Evolutionary conservation across 352 stramenopile genomes (phyloP).

Genomic region (Albugo laibachii): DNA sequence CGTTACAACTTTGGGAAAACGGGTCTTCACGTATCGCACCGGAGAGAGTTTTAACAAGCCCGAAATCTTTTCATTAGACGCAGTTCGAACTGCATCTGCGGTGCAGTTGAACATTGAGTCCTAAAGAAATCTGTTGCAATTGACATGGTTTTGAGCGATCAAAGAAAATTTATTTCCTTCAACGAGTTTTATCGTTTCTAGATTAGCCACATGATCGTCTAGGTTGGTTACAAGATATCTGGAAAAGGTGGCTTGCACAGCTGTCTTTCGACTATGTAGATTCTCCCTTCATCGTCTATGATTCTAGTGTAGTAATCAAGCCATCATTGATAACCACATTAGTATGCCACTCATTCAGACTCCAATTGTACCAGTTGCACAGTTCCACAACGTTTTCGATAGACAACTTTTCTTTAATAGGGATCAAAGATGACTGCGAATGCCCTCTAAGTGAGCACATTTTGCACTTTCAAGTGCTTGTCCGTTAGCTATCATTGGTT

Average conservation of each 20-base stretch:
- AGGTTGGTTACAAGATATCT: conserved; percentile 13
- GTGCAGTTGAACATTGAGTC: conserved; percentile 20
- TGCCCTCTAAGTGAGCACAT: background rate
- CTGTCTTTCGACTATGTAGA: too few relatives aligned
- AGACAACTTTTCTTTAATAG: conserved; percentile 63
- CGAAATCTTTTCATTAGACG: conserved; percentile 27
- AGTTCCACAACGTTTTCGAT: conserved; percentile 29
- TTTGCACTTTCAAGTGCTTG: background rate
- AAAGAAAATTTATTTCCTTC: conserved; percentile 28
- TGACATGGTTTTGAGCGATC: conserved; percentile 22
- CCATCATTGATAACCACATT: background rate
- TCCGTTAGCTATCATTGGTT: conserved; percentile 7
- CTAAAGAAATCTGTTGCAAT: conserved; percentile 21
- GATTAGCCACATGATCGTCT: conserved; percentile 22
- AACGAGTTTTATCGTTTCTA: conserved; percentile 21
- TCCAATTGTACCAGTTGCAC: conserved; percentile 33
- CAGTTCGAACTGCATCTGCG: conserved; percentile 25
- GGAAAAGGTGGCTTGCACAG: conserved; percentile 23
- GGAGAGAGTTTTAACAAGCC: conserved; percentile 29
- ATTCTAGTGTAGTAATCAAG: too few relatives aligned
- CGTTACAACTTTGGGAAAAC: conserved; percentile 6
- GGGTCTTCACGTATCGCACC: conserved; percentile 26
- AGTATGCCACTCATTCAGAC: background rate
- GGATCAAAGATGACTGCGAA: conserved; percentile 47
- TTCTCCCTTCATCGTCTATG: too few relatives aligned